These are phyloP conservation scores for Colletotrichum australisinense DNA, from an alignment of 2,329 filamentous ascomycete species.

Conservation along the genomic window DNA sequence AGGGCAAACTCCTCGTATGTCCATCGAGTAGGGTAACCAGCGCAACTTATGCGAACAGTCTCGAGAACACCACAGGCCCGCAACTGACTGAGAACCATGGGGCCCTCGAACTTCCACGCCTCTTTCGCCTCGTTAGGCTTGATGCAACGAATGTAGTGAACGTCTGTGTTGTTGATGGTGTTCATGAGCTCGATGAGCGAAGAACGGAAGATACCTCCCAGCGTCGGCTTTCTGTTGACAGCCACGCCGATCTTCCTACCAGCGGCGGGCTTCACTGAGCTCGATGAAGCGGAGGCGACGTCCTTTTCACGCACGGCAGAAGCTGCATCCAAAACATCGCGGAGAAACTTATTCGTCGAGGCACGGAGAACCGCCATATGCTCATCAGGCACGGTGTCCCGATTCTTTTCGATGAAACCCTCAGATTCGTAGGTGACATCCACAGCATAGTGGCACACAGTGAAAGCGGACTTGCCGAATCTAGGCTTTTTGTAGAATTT, in stretches of 20 bases:
- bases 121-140: constrained; percentile 98
- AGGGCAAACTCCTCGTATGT: constrained; percentile 98
- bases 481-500: constrained; percentile 99
- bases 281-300: constrained; percentile 69
- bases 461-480: constrained; percentile 97
- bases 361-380: constrained; percentile 92
- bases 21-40: constrained; percentile 97
- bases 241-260: constrained; percentile 91
- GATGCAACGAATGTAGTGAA: constrained; percentile 99
- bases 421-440: constrained; percentile 99
- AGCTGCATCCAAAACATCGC: constrained; percentile 85
- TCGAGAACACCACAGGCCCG: constrained; percentile 98
- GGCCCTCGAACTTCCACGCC: constrained; percentile 97
- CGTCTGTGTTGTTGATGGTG: constrained; percentile 97
- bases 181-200: constrained; percentile 98
- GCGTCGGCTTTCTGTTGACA: constrained; percentile 94
- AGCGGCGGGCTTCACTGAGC: constrained; percentile 82
- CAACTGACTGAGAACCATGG: constrained; percentile 97
- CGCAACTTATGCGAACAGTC: constrained; percentile 96
- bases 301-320: constrained; percentile 93
- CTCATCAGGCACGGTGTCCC: constrained; percentile 97
- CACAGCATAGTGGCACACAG: constrained; percentile 97
- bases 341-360: constrained; percentile 87
- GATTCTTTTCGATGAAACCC: constrained; percentile 99
- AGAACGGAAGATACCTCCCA: constrained; percentile 98